Evolutionary conservation across 768 basidiomycete species (phyloP), one percentile per base, ranked within the genome.

Genomic region (Sarcodon aspratus): DNA sequence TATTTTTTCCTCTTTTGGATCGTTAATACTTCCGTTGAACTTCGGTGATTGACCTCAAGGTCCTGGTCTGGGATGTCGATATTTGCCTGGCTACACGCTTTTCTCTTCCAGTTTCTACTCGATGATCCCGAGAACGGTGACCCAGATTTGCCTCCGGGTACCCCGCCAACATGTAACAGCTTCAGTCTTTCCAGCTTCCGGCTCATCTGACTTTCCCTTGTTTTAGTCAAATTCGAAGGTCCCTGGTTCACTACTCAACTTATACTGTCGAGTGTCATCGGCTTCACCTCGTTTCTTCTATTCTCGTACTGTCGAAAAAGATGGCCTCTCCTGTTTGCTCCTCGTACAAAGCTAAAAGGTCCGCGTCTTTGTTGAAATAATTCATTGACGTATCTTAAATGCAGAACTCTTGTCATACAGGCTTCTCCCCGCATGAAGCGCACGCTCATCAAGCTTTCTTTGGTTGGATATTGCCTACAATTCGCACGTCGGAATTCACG

Each of bases 161-260:
- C 79, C 27, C 81, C 81, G 31, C 81, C 81, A 6, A 81, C 71
- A n/a, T 58, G 80, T 80, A 59, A 47, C 36, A 21, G 49, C 49
- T 3, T 36, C 52, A 32, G 36, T 17, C n/a, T 43, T 44, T 33
- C 10, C 36, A 7, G 21, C 33, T 47, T 44, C 2, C 36, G 48
- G 32, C n/a, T n/a, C 38, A 33, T 27, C 42, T 55, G 48, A 57
- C 59, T 13, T 9, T 11, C 18, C 46, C 11, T 42, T 3, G 17
- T 40, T 50, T 45, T 57, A 89, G 86, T 72, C 54, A 86, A 76
- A 60, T 92, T 87, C 62, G 82, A 88, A 59, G 94, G 95, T 0
- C 92, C 93, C 33, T 98, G 96, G 96, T 86, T 99, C 65, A 80
- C 80, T 17, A 96, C 94, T 1, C 95, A 98, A 63, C 69, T 95